These are phyloP conservation scores for Claviceps sp. DNA, from an alignment of 2,329 filamentous ascomycete genomes.

Conservation along the genomic window DNA sequence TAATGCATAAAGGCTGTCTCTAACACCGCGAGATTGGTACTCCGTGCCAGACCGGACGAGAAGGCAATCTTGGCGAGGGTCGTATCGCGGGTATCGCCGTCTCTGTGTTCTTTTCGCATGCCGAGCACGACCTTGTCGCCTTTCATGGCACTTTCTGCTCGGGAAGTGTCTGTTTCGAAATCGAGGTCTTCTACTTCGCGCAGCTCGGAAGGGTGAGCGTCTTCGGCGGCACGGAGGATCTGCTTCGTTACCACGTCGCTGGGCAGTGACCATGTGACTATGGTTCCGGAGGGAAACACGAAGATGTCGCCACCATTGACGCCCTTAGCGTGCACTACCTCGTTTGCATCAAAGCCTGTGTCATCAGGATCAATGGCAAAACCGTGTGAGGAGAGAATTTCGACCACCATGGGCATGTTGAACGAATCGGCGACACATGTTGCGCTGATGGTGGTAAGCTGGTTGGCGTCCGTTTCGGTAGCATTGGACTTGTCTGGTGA, in stretches of 20 bases:
- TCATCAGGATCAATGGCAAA: constrained; percentile 49
- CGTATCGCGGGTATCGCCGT: constrained; percentile 35
- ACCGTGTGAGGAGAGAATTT: constrained; percentile 43
- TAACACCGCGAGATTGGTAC: constrained; percentile 84
- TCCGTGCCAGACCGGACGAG: constrained; percentile 82
- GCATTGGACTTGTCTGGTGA: constrained; percentile 18
- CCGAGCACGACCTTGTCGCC: constrained; percentile 85
- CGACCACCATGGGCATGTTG: constrained; percentile 46
- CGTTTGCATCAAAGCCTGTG: constrained; percentile 45
- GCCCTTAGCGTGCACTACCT: constrained; percentile 49
- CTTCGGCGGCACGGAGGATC: constrained; percentile 62
- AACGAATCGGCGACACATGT: constrained; percentile 51
- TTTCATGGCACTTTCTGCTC: constrained; percentile 64
- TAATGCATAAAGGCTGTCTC: constrained; percentile 74
- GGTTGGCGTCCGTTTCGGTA: constrained; percentile 18
- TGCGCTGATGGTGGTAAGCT: constrained; percentile 38
- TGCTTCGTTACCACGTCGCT: constrained; percentile 62
- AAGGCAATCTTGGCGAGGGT: constrained; percentile 92
- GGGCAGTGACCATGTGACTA: constrained; percentile 84
- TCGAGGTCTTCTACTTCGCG: constrained; percentile 85
- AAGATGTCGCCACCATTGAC: constrained; percentile 73
- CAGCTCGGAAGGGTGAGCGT: constrained; percentile 52
- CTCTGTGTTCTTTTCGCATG: constrained; percentile 45
- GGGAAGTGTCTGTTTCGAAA: constrained; percentile 60
- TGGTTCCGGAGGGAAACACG: constrained; percentile 85